Evolutionary conservation across 768 basidiomycete species (phyloP), one percentile per base, ranked within the genome.

Genomic region (Mycena rebaudengoi): DNA sequence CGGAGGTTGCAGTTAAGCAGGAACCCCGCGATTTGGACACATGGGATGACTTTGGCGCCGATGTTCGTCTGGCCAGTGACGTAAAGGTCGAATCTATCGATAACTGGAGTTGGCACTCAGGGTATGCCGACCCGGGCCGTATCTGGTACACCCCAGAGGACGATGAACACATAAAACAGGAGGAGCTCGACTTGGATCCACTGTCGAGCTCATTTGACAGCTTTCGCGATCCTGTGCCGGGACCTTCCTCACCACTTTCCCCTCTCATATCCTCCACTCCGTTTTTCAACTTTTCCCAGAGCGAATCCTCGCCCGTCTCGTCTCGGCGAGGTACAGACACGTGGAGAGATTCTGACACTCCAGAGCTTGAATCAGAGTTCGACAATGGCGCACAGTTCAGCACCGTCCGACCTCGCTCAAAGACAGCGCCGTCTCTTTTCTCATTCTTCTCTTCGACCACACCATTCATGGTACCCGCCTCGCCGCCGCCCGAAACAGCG

Each of bases 21-120:
- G 89, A 91, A 65, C 82, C 84, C 2, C 78, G 77, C 20, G 89
- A 91, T 66, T 83, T 90, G 76, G 88, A 90, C 58, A 86, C 85
- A 18, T 92, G 90, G 90, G 91, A 91, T 52, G 83, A 85, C 66
- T 80, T 87, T 61, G 88, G 89, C 56, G 52, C 63, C 18, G 64
- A 56, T 26, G 10, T 48, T 25, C 58, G 59, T 43, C 45, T 62
- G 21, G 2, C 56, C 8, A 43, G 23, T 21, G 62, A 43, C 53
- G 55, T 85, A 60, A 84, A 88, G 67, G 68, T 79, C 8, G 85
- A 87, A 65, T 72, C 81, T 13, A 57, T 77, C 29, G 84, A 82
- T 60, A 60, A 62, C 16, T 85, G 84, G 85, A 79, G 75, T 62
- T 84, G 82, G 82, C 79, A 83, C 35, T 64, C 71, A 16, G 62